Conservation (phyloP, 2,329 filamentous ascomycete species). For the Arthrobotrys pseudoclavata region DNA sequence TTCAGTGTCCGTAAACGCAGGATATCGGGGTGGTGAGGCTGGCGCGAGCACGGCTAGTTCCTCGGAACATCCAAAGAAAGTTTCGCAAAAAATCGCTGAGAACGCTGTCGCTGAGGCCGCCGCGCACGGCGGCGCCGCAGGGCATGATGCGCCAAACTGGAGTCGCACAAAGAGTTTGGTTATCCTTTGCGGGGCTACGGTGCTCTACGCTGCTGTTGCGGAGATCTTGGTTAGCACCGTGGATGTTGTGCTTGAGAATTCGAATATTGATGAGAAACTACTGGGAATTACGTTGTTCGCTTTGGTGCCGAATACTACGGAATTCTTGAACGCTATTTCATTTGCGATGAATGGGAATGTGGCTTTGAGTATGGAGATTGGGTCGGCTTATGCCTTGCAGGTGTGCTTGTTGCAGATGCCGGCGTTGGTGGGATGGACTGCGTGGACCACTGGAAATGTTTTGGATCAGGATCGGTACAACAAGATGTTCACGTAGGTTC, state of each 20-base stretch:
- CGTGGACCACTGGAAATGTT: slow-evolving; percentile 75
- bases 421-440: slow-evolving; percentile 90
- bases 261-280: slow-evolving; percentile 96
- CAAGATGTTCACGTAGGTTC: slow-evolving; percentile 73
- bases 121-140: slow-evolving; percentile 66
- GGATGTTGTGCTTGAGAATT: slow-evolving; percentile 91
- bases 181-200: slow-evolving; percentile 87
- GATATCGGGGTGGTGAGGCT: slow-evolving; percentile 39
- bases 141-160: slow-evolving; percentile 99
- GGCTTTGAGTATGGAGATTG: slow-evolving; percentile 98
- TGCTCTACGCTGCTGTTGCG: slow-evolving; percentile 95
- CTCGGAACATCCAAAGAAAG: slow-evolving; percentile 61
- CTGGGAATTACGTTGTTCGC: slow-evolving; percentile 96
- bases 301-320: slow-evolving; percentile 96
- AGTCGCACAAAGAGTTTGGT: slow-evolving; percentile 89
- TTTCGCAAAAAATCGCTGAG: slow-evolving; percentile 63
- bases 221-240: slow-evolving; percentile 98
- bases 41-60: slow-evolving; percentile 55
- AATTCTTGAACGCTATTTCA: slow-evolving; percentile 98
- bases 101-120: slow-evolving; percentile 59
- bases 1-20: slow-evolving; percentile 74
- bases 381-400: slow-evolving; percentile 94
- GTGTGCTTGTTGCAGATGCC: slow-evolving; percentile 96
- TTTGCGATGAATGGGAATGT: slow-evolving; percentile 99
- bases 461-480: slow-evolving; percentile 71